Base-by-base conservation (phyloP, 192 early-diverging fungal genomes). In the Backusella westeae region DNA sequence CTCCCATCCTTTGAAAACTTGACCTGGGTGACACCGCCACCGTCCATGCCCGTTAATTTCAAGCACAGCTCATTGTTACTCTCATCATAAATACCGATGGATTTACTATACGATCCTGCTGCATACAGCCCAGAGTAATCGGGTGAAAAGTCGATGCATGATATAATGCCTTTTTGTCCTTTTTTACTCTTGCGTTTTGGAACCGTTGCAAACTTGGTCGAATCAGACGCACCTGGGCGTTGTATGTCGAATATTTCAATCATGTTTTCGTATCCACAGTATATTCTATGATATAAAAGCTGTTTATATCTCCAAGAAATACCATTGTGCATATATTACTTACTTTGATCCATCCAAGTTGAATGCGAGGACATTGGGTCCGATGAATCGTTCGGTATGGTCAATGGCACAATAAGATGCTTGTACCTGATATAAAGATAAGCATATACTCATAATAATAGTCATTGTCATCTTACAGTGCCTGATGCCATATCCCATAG, bases 151-250 rank as follows among this genome's bases (percentile, higher is more conserved):
- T 89, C 87, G 1, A 96, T 56, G 21, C 87, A 89, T 9, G 95
- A 93, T 41, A 96, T 90, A 1, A 94, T 83, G 1, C 91, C 95
- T 67, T 93, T 94, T 76, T 94, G 89, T 0, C 94, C 94, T 23
- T 92, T 85, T 75, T 80, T 87, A 69, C 90, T 91, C 67, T 89
- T 90, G 10, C 91, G 82, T 7, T 84, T 90, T 1, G 89, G 89
- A 1, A 88, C 82, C 14, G 90, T 93, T 0, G 85, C 77, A 15
- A 68, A 65, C 68, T 87, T 85, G 6, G 76, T 68, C 7, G 85
- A 74, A 0, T 87, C 88, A 29, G 65, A 32, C n/a, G 78, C 65
- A 2, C 93, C 93, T 14, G 92, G 91, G 4, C 91, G 84, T 10
- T 86, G 73, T 1, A 87, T 80, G 71, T 94, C 94, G 72, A 94